Evolutionary conservation across 2,329 filamentous ascomycete species (phyloP).

Genomic region (Aureobasidium sp.): DNA sequence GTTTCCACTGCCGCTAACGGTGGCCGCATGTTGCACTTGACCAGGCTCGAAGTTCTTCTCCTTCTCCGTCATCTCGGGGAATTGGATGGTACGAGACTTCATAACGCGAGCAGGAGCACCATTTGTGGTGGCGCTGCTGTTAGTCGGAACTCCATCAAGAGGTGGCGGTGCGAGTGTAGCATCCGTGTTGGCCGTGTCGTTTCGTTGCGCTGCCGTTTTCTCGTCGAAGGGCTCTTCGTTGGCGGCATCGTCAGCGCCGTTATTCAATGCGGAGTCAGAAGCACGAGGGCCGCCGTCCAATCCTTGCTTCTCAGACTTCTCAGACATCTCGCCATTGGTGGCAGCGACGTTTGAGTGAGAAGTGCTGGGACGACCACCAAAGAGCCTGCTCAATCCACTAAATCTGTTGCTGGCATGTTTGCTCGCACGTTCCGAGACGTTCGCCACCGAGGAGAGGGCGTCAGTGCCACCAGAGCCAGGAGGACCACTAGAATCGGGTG

Average conservation of each 20-base stretch:
- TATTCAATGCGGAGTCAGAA: constrained; percentile 18
- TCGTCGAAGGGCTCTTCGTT: constrained; percentile 21
- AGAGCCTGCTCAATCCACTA: constrained; percentile 3
- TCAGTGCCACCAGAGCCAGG: constrained; percentile 35
- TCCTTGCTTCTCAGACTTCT: constrained; percentile 15
- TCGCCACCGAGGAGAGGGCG: constrained; percentile 13
- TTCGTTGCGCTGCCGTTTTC: constrained; percentile 18
- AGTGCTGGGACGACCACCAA: constrained; percentile 6
- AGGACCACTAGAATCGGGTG: constrained; percentile 43
- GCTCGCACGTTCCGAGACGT: constrained; percentile 6
- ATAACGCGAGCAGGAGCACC: not conserved
- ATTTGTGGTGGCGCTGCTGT: not conserved
- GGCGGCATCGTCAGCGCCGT: constrained; percentile 2
- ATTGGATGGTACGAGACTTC: constrained; percentile 29
- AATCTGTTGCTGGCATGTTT: constrained; percentile 13
- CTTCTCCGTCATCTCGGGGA: constrained; percentile 21
- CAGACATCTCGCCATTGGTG: not conserved
- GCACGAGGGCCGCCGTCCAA: constrained; percentile 17
- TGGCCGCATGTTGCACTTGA: constrained; percentile 21
- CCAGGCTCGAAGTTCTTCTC: constrained; percentile 10
- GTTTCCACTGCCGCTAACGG: constrained; percentile 12
- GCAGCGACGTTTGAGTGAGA: constrained; percentile 1
- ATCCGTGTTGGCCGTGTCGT: constrained; percentile 24
- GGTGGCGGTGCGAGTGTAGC: not conserved
- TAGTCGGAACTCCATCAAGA: not conserved